Base-by-base conservation (phyloP, 805 yeast species). In the Yarrowia bubula region DNA sequence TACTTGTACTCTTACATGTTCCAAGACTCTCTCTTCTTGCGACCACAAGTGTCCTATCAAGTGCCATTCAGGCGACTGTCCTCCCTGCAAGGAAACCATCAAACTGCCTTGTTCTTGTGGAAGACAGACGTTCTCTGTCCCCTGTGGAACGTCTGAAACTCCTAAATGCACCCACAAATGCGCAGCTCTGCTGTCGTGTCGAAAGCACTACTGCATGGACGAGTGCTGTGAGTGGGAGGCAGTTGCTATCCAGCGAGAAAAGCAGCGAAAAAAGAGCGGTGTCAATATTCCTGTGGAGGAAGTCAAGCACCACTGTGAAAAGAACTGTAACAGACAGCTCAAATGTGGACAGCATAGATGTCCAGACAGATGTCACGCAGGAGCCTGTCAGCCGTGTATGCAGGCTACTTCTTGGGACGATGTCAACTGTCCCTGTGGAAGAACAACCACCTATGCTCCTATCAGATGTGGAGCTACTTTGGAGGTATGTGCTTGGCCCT, bases 11-110 rank as follows among this genome's bases (percentile, higher is more conserved):
- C 71, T 79, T 3, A 75, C 75, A 0, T 92, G 98, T 75, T 86
- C 81, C 4, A 89, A 88, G 73, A 62, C 65, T 8, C 74, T 90
- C 43, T 4, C 61, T 9, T 74, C 80, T 0, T 92, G 97, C 78
- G 96, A 97, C 1, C 93, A 82, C 67, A 71, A 67, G 15, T 92
- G 97, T 75, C 78, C 80, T 66, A 80, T 83, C 74, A 77, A 77
- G 32, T 92, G 98, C 75, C 98, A 92, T 74, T 81, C 79, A 13
- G 97, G 96, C 0, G 80, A 80, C 1, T 92, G 97, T 72, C 80
- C 86, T 8, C 84, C 86, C 2, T 92, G 97, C 75, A 79, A 75
- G 68, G 81, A 82, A 68, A 66, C 78, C 33, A 78, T 84, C 10
- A 82, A 82, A 11, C 73, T 77, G 8, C 79, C 78, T 50, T 92